Evolutionary conservation across 345 rosid genomes (phyloP).

Genomic region (Euclidium syriacum): DNA sequence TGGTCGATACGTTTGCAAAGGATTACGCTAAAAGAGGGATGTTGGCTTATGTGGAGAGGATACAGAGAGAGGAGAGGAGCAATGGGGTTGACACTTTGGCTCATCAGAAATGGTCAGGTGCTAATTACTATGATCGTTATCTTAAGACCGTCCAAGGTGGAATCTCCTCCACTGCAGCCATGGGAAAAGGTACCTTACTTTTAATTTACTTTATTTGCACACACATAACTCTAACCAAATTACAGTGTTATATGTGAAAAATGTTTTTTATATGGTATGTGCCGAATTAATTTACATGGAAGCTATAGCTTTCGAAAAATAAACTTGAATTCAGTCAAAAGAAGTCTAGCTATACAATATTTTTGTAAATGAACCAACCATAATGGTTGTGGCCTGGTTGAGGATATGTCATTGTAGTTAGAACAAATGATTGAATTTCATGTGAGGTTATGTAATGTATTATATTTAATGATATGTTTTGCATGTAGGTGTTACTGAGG

Average conservation of each 20-base stretch:
- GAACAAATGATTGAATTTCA: background rate
- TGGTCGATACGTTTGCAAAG: constrained; percentile 70
- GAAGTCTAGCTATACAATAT: background rate
- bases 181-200: constrained; percentile 76
- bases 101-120: constrained; percentile 99
- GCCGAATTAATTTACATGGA: too few species aligned
- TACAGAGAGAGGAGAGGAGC: constrained; percentile 93
- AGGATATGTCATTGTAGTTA: background rate
- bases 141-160: constrained; percentile 95
- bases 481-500: constrained; percentile 81
- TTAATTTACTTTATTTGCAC: background rate
- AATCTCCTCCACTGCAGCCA: constrained; percentile 92
- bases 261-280: background rate
- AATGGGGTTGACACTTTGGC: constrained; percentile 91
- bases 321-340: background rate
- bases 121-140: constrained; percentile 82
- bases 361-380: background rate
- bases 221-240: background rate
- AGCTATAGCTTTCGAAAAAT: background rate
- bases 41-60: constrained; percentile 95
- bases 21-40: constrained; percentile 85
- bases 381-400: background rate
- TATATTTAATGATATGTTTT: too few species aligned
- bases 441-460: too few species aligned
- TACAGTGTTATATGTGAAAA: background rate